Evolutionary conservation across 345 rosid genomes (phyloP).

Genomic region (Salix brachista): DNA sequence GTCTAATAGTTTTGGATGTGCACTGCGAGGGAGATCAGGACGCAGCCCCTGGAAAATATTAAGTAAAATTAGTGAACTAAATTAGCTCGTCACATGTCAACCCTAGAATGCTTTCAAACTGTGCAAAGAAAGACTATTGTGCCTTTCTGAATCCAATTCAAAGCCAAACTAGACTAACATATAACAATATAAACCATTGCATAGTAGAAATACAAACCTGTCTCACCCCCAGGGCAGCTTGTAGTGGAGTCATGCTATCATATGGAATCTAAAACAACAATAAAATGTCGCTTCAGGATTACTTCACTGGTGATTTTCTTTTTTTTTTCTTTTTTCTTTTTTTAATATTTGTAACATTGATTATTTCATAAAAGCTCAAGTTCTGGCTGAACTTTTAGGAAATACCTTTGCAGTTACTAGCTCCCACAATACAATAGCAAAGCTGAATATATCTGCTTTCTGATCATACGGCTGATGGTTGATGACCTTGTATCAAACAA

Average conservation of each 20-base stretch:
- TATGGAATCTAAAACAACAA: constrained; percentile 53
- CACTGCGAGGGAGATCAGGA: constrained; percentile 51
- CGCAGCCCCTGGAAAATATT: constrained; percentile 53
- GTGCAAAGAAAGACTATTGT: not conserved
- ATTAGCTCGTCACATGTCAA: not conserved
- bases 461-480: constrained; percentile 69
- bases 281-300: not conserved
- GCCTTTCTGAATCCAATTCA: not conserved
- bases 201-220: constrained; percentile 36
- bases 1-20: constrained; percentile 46
- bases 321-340: not conserved
- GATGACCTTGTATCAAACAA: constrained; percentile 47
- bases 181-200: not conserved
- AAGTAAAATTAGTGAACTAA: not conserved
- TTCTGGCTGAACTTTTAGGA: not conserved
- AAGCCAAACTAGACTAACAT: not conserved
- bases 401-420: constrained; percentile 68
- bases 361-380: not conserved
- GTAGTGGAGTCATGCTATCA: constrained; percentile 61
- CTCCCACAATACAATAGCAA: constrained; percentile 78
- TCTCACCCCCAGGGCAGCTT: constrained; percentile 79
- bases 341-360: not conserved
- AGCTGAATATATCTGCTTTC: constrained; percentile 73
- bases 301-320: not conserved
- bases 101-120: not conserved